phyloP scores from a whole-genome alignment of 345 rosid genomes.

The Kernera saxatilis region DNA sequence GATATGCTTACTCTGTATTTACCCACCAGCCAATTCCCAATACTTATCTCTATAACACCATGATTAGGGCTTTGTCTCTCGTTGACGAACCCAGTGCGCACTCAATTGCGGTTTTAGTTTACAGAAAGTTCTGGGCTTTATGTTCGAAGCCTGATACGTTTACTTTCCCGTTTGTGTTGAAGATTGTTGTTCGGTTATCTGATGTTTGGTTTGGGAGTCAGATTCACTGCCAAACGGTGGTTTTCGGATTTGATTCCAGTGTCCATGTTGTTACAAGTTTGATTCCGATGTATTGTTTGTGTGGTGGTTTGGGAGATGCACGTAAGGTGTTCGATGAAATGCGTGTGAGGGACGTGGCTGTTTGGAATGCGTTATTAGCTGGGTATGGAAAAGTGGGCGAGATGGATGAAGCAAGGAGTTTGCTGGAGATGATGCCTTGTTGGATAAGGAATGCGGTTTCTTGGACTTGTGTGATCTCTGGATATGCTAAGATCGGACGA shows the following conservation, averaged over 20 bases:
- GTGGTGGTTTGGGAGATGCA: conserved; percentile 35
- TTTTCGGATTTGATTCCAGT: conserved; percentile 41
- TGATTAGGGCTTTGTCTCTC: conserved; percentile 52
- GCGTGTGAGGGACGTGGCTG: conserved; percentile 25
- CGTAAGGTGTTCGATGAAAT: conserved; percentile 54
- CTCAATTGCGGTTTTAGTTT: conserved; percentile 39
- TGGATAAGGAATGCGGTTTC: conserved; percentile 47
- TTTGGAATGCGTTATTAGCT: conserved; percentile 64
- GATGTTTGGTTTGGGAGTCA: conserved; percentile 44
- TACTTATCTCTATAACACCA: conserved; percentile 45
- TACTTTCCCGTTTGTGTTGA: conserved; percentile 55
- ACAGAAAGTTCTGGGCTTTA: conserved; percentile 37
- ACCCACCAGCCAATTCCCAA: conserved; percentile 26
- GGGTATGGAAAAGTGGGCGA: conserved; percentile 47
- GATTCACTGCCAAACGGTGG: conserved; percentile 47
- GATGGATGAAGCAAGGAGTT: conserved; percentile 36
- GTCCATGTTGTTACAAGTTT: conserved; percentile 47
- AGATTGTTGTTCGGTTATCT: conserved; percentile 38
- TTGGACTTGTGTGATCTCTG: conserved; percentile 72
- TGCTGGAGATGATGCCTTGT: conserved; percentile 54
- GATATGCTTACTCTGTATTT: conserved; percentile 49
- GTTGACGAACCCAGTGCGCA: conserved; percentile 23
- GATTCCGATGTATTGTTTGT: conserved; percentile 46
- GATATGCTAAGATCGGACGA: conserved; percentile 44
- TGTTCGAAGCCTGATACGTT: conserved; percentile 58